Base-by-base conservation (phyloP, 495 filamentous ascomycete species). In the Pyrenopolyporus hunteri region DNA sequence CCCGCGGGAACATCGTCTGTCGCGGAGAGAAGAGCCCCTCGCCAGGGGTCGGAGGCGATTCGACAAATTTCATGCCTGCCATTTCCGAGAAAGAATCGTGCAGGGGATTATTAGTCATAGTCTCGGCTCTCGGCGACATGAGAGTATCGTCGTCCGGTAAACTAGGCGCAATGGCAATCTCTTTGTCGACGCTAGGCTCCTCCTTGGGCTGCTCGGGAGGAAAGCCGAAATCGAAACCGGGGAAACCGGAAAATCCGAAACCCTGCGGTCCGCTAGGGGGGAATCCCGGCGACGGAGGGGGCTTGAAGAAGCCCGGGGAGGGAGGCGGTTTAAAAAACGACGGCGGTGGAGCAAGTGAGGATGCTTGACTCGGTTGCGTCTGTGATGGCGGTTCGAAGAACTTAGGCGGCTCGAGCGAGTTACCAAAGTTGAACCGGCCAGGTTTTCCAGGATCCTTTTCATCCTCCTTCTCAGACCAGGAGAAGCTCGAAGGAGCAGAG, bases 101-200 rank as follows among this genome's bases (percentile, higher is more conserved):
- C 9, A 83, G 51, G 0, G 82, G 81, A 54, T 84, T 84, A 50
- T 72, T 77, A 2, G 79, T 82, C 79, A 84, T 83, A 11, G 76
- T 77, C 49, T 80, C 76, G 9, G 70, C 71, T 13, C 80, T 75
- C 3, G 82, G 82, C 7, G 82, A 84, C 74, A 83, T 72, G 1
- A 82, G 64, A 4, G 73, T 75, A 16, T 68, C 70, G 9, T 80
- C 78, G 11, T 75, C 73, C 6, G 72, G 71, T 36, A 70, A 64
- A 11, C 48, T 57, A 5, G 68, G 63, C 26, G 72, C 54, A 28
- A 76, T 52, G 5, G 70, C 26, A 6, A 78, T 46, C 1, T 66
- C 71, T 28, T 66, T 59, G 13, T 72, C 70, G 13, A 57, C 39
- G 10, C 14, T 57, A 31, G 48, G 32, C 14, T 26, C 40, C 6